Percentiles rank a stretch among this genome's conserved stretches.
Conservation (phyloP, 2,329 filamentous ascomycete species). For the Pseudogymnoascus sp. region DNA sequence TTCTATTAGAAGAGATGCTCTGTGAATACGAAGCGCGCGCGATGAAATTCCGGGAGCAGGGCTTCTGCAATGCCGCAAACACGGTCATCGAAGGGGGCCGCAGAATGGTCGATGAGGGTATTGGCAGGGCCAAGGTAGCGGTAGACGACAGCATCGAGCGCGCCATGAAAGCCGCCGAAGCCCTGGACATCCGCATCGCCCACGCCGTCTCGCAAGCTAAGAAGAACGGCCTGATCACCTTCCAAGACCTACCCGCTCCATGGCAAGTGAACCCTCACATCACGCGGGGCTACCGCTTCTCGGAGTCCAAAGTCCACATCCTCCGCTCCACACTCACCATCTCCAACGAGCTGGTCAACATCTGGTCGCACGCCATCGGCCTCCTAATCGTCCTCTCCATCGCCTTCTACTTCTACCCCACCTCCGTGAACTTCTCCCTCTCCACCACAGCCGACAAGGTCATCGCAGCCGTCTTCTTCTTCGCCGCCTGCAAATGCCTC, state of each 20-base stretch:
- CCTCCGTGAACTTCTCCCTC: conserved; percentile 73
- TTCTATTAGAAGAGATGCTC: conserved; percentile 76
- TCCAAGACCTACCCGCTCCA: conserved; percentile 81
- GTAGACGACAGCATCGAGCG: conserved; percentile 74
- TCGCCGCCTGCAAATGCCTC: conserved; percentile 88
- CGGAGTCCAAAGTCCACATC: conserved; percentile 82
- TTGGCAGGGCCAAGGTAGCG: conserved; percentile 65
- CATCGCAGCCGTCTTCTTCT: conserved; percentile 90
- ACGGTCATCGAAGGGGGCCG: conserved; percentile 69
- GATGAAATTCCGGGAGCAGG: conserved; percentile 68
- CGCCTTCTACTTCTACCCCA: conserved; percentile 93
- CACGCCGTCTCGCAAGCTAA: conserved; percentile 65
- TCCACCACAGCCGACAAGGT: conserved; percentile 83
- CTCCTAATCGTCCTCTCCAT: conserved; percentile 79
- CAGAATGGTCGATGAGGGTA: conserved; percentile 69
- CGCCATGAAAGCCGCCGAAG: conserved; percentile 72
- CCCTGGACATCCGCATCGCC: conserved; percentile 76
- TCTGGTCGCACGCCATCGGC: conserved; percentile 91
- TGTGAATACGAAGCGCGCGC: conserved; percentile 77
- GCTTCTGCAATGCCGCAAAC: conserved; percentile 63
- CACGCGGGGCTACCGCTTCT: conserved; percentile 83
- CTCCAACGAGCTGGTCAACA: conserved; percentile 93
- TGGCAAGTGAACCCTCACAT: conserved; percentile 97
- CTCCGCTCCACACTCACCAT: conserved; percentile 72
- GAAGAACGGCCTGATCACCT: conserved; percentile 74